A percentile compares a stretch with the other conserved stretches of the same genome.
These are phyloP conservation scores for Pezicula rhizophila DNA, from an alignment of 2,329 filamentous ascomycete species.

Conservation along the genomic window DNA sequence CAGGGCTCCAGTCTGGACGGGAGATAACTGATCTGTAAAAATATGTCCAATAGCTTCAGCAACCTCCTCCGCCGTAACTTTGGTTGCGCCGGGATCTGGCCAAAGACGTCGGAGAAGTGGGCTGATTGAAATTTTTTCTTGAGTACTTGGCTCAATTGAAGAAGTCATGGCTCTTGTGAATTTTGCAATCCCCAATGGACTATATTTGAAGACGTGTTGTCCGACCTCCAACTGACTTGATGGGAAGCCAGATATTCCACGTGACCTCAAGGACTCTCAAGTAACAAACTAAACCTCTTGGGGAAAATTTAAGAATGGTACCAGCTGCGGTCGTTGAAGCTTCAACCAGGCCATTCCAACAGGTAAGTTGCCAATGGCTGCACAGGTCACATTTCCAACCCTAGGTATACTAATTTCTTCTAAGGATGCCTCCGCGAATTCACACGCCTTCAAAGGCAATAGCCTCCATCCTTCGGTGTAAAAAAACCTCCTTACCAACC, in stretches of 20 bases:
- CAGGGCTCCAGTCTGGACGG: conserved; percentile 79
- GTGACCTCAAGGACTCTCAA: background rate
- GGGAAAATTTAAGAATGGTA: conserved; percentile 13
- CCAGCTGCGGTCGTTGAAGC: background rate
- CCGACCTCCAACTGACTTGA: background rate
- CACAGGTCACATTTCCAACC: background rate
- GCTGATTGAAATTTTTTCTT: conserved; percentile 46
- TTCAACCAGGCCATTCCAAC: conserved; percentile 3
- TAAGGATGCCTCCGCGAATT: conserved; percentile 46
- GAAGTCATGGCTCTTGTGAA: conserved; percentile 14
- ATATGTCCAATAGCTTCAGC: conserved; percentile 85
- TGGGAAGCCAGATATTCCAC: background rate
- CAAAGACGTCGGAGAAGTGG: conserved; percentile 68
- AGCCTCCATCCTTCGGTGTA: conserved; percentile 26
- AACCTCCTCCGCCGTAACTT: conserved; percentile 72
- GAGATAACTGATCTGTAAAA: conserved; percentile 84
- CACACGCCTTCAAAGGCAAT: conserved; percentile 24
- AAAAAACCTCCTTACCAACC: conserved; percentile 28
- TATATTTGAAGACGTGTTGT: no score
- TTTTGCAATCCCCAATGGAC: background rate
- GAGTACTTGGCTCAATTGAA: conserved; percentile 15
- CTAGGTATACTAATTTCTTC: conserved; percentile 2
- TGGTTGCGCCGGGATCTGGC: conserved; percentile 40
- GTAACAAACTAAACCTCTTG: conserved; percentile 13
- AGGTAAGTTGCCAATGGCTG: conserved; percentile 8